Percentiles rank a stretch among this genome's conserved stretches.
These are phyloP conservation scores for Phytopythium ostracodes DNA, from an alignment of 352 stramenopile genomes.

Conservation along the genomic window DNA sequence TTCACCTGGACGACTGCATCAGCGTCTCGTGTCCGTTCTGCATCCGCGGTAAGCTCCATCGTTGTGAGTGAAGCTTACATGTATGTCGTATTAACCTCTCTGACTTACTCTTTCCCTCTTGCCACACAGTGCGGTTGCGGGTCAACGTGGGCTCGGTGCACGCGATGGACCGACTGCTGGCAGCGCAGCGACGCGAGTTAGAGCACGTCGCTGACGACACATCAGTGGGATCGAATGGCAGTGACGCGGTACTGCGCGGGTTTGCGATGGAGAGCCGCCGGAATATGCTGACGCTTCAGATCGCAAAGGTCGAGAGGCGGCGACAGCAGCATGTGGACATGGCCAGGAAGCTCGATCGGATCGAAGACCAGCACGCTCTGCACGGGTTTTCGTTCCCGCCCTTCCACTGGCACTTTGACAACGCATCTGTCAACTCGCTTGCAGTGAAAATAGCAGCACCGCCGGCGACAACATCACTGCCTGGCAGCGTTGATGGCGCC, in stretches of 20 bases:
- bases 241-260: neutral
- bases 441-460: neutral
- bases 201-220: neutral
- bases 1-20: slow-evolving; percentile 24
- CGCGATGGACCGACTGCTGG: neutral
- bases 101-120: neutral
- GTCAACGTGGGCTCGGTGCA: neutral
- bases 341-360: neutral
- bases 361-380: neutral
- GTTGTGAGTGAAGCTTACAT: too few relatives aligned
- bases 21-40: slow-evolving; percentile 36
- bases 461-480: neutral
- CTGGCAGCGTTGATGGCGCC: neutral
- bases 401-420: neutral
- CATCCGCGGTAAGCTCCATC: slow-evolving; percentile 12
- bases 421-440: too few relatives aligned
- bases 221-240: neutral
- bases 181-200: neutral
- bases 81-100: too few relatives aligned
- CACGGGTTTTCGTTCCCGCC: neutral
- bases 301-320: neutral
- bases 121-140: neutral
- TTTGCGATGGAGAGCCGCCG: slow-evolving; percentile 1
- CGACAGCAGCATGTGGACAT: neutral
- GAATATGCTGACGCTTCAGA: neutral